Conservation (phyloP, 805 yeast genomes). For the Isabelozyma heimii region DNA sequence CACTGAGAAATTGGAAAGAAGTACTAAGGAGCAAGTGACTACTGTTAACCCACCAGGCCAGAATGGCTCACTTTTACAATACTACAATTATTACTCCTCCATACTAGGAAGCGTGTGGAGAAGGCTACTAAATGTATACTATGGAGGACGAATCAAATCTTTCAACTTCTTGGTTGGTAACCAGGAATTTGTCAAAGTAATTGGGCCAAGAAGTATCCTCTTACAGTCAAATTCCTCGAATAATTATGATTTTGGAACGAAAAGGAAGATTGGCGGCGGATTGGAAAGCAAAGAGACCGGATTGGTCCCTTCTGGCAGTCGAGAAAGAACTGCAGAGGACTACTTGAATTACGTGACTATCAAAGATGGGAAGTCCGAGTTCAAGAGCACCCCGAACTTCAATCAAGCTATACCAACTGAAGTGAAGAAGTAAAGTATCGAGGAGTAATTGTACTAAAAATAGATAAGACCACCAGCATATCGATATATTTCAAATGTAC, state of each 20-base stretch:
- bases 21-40: neutral
- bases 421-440: neutral
- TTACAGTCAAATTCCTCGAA: slow-evolving; percentile 42
- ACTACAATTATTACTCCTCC: neutral
- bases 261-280: neutral
- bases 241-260: slow-evolving; percentile 3
- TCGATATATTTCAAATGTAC: too few relatives aligned
- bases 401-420: slow-evolving; percentile 5
- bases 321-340: slow-evolving; percentile 20
- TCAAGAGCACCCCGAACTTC: slow-evolving; percentile 41
- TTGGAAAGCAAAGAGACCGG: neutral
- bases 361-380: slow-evolving; percentile 36
- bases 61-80: neutral
- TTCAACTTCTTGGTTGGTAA: slow-evolving; percentile 22
- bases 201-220: slow-evolving; percentile 54
- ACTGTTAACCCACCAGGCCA: neutral
- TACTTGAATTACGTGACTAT: slow-evolving; percentile 49
- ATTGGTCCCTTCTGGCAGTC: neutral
- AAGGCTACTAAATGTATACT: neutral
- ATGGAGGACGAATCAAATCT: neutral
- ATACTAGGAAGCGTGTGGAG: neutral
- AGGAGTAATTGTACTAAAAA: too few relatives aligned
- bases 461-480: too few relatives aligned
- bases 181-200: slow-evolving; percentile 45
- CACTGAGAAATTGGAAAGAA: neutral